Conservation (phyloP, 2,329 filamentous ascomycete genomes). For the Talaromyces sp. region DNA sequence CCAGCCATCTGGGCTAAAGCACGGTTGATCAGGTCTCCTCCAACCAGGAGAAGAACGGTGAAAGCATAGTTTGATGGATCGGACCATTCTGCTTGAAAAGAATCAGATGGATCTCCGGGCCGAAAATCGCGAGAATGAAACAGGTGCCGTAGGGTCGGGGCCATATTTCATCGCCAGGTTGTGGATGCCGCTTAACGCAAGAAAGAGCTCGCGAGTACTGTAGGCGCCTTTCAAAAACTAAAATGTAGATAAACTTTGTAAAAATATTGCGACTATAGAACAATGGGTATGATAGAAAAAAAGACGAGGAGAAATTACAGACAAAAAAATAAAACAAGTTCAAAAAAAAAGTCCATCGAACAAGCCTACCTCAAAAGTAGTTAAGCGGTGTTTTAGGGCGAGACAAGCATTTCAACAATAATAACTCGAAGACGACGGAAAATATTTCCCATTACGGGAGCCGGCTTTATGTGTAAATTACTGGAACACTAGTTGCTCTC, state of each 20-base stretch:
- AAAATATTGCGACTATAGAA: too few species aligned
- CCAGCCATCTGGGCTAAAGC: constrained; percentile 31
- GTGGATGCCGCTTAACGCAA: not conserved
- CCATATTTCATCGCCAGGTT: constrained; percentile 1
- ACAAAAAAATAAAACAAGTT: too few species aligned
- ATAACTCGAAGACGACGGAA: not conserved
- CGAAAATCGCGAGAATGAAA: constrained; percentile 9
- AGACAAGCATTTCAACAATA: too few species aligned
- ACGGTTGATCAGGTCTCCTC: constrained; percentile 29
- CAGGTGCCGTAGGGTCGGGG: constrained; percentile 6
- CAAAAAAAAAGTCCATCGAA: too few species aligned
- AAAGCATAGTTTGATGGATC: constrained; percentile 19
- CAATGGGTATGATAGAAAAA: too few species aligned
- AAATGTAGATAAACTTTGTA: too few species aligned
- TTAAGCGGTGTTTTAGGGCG: too few species aligned
- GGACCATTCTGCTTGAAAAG: constrained; percentile 9
- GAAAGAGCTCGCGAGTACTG: too few species aligned
- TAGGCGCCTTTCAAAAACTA: too few species aligned
- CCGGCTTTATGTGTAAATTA: not conserved
- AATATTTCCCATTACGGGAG: not conserved
- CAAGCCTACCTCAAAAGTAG: too few species aligned
- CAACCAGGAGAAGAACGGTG: constrained; percentile 31
- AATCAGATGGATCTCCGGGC: constrained; percentile 1
- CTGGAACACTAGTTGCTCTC: too few species aligned
- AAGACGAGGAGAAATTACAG: too few species aligned